Conservation (phyloP, 148 eudicot species). For the Amaranthus palmeri region DNA sequence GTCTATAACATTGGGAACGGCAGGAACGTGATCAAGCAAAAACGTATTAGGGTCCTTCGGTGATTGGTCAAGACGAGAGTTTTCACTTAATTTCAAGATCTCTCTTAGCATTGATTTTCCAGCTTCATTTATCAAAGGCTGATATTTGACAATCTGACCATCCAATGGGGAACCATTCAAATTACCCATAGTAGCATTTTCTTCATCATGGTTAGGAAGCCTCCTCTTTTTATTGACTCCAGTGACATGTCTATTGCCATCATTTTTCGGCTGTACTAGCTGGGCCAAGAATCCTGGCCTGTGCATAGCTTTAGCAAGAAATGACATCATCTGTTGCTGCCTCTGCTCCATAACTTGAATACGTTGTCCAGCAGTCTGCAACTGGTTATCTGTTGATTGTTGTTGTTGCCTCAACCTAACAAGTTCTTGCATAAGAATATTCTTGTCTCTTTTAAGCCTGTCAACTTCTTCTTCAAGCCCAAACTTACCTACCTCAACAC, state of each 20-base stretch:
- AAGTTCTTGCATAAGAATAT: conserved; percentile 76
- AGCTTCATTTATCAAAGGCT: conserved; percentile 78
- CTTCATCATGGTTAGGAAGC: conserved; percentile 57
- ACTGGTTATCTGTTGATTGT: conserved; percentile 62
- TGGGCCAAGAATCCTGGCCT: conserved; percentile 69
- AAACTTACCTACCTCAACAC: conserved; percentile 60
- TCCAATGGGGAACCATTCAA: conserved; percentile 31
- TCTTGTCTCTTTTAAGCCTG: conserved; percentile 66
- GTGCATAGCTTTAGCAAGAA: conserved; percentile 83
- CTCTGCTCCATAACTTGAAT: conserved; percentile 74
- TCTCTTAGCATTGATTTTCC: conserved; percentile 65
- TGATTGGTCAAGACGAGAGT: conserved; percentile 43
- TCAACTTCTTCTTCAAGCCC: conserved; percentile 75
- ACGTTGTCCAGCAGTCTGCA: conserved; percentile 67
- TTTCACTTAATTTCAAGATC: conserved; percentile 46
- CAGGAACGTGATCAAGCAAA: conserved; percentile 37
- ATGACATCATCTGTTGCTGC: conserved; percentile 80
- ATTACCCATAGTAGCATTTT: conserved; percentile 30
- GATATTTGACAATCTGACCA: conserved; percentile 64
- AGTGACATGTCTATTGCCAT: conserved; percentile 43
- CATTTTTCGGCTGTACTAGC: conserved; percentile 60
- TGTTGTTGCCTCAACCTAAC: conserved; percentile 73
- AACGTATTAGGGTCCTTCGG: conserved; percentile 39
- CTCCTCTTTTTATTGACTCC: conserved; percentile 71
- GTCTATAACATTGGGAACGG: conserved; percentile 30